Evolutionary conservation across 1,284 basidiomycete species (phyloP).

Genomic region (Sporisorium exsertum): DNA sequence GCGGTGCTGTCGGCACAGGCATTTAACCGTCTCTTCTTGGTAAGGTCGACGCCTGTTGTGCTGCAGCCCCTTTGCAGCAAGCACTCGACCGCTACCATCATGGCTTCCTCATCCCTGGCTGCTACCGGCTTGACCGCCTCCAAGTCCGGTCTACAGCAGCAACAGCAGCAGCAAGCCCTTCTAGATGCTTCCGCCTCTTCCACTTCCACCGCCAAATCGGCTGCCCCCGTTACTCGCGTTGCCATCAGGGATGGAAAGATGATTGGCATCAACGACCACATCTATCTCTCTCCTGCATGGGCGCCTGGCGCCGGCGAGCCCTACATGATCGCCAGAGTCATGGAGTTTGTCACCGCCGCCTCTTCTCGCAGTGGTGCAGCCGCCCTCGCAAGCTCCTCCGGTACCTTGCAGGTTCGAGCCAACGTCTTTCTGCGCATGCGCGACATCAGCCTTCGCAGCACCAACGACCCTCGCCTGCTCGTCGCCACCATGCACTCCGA

Average conservation of each 20-base stretch:
- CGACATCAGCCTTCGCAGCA: slow-evolving; percentile 84
- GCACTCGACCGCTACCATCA: slow-evolving; percentile 7
- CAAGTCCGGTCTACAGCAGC: slow-evolving; percentile 39
- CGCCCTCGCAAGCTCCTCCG: slow-evolving; percentile 74
- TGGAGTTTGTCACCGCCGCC: slow-evolving; percentile 89
- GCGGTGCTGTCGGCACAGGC: background rate
- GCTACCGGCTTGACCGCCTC: slow-evolving; percentile 52
- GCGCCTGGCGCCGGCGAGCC: slow-evolving; percentile 84
- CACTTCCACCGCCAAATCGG: slow-evolving; percentile 35
- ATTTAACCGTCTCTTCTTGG: no score
- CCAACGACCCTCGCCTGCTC: slow-evolving; percentile 87
- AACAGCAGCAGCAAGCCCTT: slow-evolving; percentile 49
- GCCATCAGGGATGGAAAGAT: slow-evolving; percentile 57
- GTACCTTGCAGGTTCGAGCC: slow-evolving; percentile 76
- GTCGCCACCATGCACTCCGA: slow-evolving; percentile 95
- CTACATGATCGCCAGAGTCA: slow-evolving; percentile 92
- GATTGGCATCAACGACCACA: slow-evolving; percentile 77
- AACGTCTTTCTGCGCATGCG: slow-evolving; percentile 93
- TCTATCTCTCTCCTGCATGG: slow-evolving; percentile 93
- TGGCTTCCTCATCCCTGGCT: slow-evolving; percentile 45
- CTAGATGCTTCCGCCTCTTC: slow-evolving; percentile 37
- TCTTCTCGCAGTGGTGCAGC: slow-evolving; percentile 76
- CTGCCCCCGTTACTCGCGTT: slow-evolving; percentile 51
- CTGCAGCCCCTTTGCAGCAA: background rate
- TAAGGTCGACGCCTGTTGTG: background rate